Evolutionary conservation across 805 yeast genomes (phyloP).

Genomic region (Saccharomyces mikatae): DNA sequence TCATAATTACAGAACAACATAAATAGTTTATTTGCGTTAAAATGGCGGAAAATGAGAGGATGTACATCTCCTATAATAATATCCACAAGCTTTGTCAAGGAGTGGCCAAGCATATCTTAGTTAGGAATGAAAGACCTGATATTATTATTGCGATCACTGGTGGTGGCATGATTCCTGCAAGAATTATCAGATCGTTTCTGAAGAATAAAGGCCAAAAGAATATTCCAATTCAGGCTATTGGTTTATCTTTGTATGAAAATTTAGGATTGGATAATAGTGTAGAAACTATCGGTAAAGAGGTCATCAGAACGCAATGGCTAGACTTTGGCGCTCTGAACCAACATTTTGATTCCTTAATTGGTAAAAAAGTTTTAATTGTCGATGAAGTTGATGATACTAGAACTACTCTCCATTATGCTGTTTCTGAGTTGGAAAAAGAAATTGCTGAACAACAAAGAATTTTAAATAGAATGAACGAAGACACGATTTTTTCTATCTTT

Average conservation of each 20-base stretch:
- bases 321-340: conserved; percentile 66
- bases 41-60: conserved; percentile 35
- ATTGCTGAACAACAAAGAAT: conserved; percentile 52
- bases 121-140: conserved; percentile 39
- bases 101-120: conserved; percentile 46
- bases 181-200: conserved; percentile 58
- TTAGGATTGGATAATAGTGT: conserved; percentile 37
- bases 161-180: conserved; percentile 65
- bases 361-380: conserved; percentile 72
- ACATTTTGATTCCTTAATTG: conserved; percentile 69
- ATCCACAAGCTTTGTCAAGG: conserved; percentile 78
- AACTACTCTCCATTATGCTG: conserved; percentile 80
- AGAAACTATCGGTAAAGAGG: conserved; percentile 64
- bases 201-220: conserved; percentile 52
- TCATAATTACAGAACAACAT: background rate
- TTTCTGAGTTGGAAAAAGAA: conserved; percentile 56
- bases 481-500: conserved; percentile 64
- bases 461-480: conserved; percentile 50
- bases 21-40: background rate
- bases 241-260: conserved; percentile 56
- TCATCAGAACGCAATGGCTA: conserved; percentile 83
- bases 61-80: conserved; percentile 68
- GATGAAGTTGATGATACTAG: conserved; percentile 92
- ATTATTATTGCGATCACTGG: conserved; percentile 64
- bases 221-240: conserved; percentile 65